These are phyloP conservation scores for Paraglomus brasilianum DNA, from an alignment of 192 early-diverging fungal species.

Conservation along the genomic window DNA sequence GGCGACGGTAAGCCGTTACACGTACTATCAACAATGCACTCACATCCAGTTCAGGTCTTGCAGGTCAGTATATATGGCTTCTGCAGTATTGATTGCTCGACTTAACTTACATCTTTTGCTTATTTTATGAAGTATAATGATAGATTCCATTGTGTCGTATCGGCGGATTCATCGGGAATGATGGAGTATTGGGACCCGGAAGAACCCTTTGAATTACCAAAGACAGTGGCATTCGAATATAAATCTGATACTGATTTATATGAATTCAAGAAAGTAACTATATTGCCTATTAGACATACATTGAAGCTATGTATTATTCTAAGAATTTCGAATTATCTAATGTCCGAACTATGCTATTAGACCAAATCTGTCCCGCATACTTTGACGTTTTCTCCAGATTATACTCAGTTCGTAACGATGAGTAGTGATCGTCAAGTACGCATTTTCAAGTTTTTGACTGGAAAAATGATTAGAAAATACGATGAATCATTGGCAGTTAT, in stretches of 20 bases:
- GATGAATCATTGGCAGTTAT: slow-evolving; percentile 84
- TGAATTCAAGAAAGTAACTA: slow-evolving; percentile 86
- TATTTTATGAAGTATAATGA: slow-evolving; percentile 62
- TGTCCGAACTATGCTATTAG: slow-evolving; percentile 33
- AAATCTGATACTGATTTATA: slow-evolving; percentile 97
- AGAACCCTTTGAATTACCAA: slow-evolving; percentile 60
- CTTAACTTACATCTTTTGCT: background rate
- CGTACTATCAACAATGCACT: slow-evolving; percentile 65
- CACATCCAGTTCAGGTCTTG: slow-evolving; percentile 75
- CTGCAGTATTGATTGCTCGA: background rate
- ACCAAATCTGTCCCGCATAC: slow-evolving; percentile 74
- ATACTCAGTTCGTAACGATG: slow-evolving; percentile 82
- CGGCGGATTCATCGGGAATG: slow-evolving; percentile 84
- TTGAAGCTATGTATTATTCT: background rate
- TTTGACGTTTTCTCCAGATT: slow-evolving; percentile 80
- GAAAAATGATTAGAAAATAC: slow-evolving; percentile 86
- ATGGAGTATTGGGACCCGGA: slow-evolving; percentile 92
- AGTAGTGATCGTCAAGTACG: slow-evolving; percentile 82
- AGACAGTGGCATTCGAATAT: slow-evolving; percentile 67
- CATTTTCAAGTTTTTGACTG: slow-evolving; percentile 79
- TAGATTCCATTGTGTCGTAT: slow-evolving; percentile 71
- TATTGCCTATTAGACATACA: background rate
- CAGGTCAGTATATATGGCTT: slow-evolving; percentile 41
- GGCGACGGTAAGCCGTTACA: slow-evolving; percentile 62
- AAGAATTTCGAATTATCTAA: background rate